Evolutionary conservation across 257 asterid genomes (phyloP).

Genomic region (Plantago major): DNA sequence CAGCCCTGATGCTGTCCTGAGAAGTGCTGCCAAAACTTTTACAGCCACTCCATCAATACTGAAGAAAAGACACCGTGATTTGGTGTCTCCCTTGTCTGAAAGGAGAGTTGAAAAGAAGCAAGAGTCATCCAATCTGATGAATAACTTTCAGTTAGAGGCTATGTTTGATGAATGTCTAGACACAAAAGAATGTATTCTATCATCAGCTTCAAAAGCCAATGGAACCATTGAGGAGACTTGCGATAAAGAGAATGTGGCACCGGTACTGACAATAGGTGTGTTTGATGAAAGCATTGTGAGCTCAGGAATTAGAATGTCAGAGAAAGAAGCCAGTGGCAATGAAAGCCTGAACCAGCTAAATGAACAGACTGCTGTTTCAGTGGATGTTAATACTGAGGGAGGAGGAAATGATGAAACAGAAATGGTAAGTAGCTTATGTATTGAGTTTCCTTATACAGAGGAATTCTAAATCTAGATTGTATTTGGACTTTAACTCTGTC

Average conservation of each 20-base stretch:
- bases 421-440: constrained; percentile 39
- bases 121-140: constrained; percentile 41
- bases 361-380: constrained; percentile 28
- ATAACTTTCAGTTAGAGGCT: constrained; percentile 55
- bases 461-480: constrained; percentile 3
- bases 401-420: constrained; percentile 31
- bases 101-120: constrained; percentile 69
- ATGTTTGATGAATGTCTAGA: constrained; percentile 44
- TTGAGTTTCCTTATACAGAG: not conserved
- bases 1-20: constrained; percentile 74
- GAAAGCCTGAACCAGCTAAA: constrained; percentile 24
- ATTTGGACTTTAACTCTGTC: constrained; percentile 7
- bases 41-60: constrained; percentile 79
- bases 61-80: constrained; percentile 84
- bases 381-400: constrained; percentile 20
- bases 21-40: constrained; percentile 87
- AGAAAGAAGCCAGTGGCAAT: constrained; percentile 22
- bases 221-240: constrained; percentile 20
- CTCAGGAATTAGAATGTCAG: constrained; percentile 28
- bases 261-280: constrained; percentile 33
- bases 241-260: constrained; percentile 54
- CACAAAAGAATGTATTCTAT: constrained; percentile 25
- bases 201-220: constrained; percentile 28
- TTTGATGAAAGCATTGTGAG: constrained; percentile 19
- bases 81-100: constrained; percentile 82